Base-by-base conservation (phyloP, 1,284 basidiomycete genomes). In the Pyrrhoderma noxium region DNA sequence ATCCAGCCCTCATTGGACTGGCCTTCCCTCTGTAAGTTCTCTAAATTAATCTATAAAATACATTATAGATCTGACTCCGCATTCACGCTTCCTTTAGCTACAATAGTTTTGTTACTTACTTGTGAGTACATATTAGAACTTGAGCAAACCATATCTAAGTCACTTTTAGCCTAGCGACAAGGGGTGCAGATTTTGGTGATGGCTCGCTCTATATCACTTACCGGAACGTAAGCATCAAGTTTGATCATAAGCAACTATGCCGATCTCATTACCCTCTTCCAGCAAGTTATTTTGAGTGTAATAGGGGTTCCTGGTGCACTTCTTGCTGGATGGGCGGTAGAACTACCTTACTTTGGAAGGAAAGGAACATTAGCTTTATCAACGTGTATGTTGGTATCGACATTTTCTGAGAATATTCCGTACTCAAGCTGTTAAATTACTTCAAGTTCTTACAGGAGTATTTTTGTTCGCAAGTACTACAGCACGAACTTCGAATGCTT, bases 1-100 rank as follows among this genome's bases (percentile, higher is more conserved):
- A 87, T 36, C 86, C 88, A 85, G 82, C 77, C 2, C 67, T 87
- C 37, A 87, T 88, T 53, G 85, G 85, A 3, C 75, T 89, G 9
- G 83, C 83, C 2, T 87, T 84, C 62, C 81, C 85, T 31, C 64
- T 88, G 72, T 86, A 46, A 62, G 72, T 65, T 2, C 34, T 22
- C 31, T 8, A 23, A 8, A 2, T 25, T 42, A 37, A 23, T 43
- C 16, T n/a, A 47, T 36, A 42, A 25, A 11, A 25, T n/a, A 23
- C 5, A 39, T 23, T 31, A 5, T 5, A 31, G 11, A 9, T 49
- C 9, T 14, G 3, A 35, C 9, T 31, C 2, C 18, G 43, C 16
- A n/a, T 54, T n/a, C n/a, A n/a, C n/a, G n/a, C n/a, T n/a, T 61
- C 37, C 49, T 22, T 19, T 47, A 74, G 72, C 68, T 70, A 75